Conservation (phyloP, 2,329 filamentous ascomycete species). For the Ilyonectria robusta region DNA sequence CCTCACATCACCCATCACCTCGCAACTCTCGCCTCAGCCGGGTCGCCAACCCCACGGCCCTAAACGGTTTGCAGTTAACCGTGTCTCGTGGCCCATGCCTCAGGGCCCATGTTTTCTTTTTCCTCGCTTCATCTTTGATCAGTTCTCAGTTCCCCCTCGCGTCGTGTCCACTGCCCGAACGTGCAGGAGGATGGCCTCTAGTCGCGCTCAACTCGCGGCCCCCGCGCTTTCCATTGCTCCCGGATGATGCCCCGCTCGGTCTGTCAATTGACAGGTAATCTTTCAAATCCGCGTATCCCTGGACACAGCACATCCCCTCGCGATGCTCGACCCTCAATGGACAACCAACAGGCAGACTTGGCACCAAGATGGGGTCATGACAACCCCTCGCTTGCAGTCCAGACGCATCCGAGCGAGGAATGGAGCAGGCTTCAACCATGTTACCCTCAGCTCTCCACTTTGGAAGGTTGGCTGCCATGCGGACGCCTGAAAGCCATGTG, state of each 20-base stretch:
- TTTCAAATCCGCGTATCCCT: constrained; percentile 20
- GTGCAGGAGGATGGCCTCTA: constrained; percentile 16
- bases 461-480: constrained; percentile 24
- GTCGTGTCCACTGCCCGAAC: constrained; percentile 12
- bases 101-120: constrained; percentile 32
- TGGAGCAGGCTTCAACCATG: constrained; percentile 6
- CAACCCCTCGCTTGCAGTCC: not conserved
- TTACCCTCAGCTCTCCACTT: constrained; percentile 20
- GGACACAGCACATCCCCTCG: not conserved
- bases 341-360: not conserved
- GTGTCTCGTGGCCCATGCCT: constrained; percentile 36
- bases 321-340: not conserved
- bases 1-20: constrained; percentile 34
- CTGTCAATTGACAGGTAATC: constrained; percentile 28
- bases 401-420: not conserved
- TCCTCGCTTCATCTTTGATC: constrained; percentile 17
- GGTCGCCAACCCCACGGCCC: constrained; percentile 27
- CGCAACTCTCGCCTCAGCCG: constrained; percentile 2
- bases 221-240: not conserved
- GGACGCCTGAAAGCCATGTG: constrained; percentile 28
- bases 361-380: not conserved
- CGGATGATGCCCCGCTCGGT: not conserved
- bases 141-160: constrained; percentile 34
- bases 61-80: constrained; percentile 33
- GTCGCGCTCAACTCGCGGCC: constrained; percentile 16